Base-by-base conservation (phyloP, 495 filamentous ascomycete genomes). In the Endocarpon pusillum region DNA sequence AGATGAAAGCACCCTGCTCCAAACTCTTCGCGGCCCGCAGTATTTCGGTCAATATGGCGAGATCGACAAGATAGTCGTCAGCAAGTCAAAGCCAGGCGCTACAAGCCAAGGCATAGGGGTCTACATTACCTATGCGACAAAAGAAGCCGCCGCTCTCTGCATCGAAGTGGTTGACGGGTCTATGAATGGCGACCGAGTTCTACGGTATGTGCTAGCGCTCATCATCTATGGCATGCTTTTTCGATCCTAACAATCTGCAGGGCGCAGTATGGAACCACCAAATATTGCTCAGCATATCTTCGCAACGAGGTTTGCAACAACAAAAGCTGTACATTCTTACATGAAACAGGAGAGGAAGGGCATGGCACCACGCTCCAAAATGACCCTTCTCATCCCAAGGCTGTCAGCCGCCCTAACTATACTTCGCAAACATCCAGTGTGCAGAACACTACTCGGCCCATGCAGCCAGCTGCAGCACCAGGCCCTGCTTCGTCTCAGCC, bases 11-110 rank as follows among this genome's bases (percentile, higher is more conserved):
- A 59, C 59, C 39, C 66, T 97, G 6, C 63, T 94, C 34, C 73
- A 79, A 48, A 93, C 84, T 0, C 63, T 99, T 14, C 76, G 91
- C 31, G 81, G 82, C 27, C 66, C 68, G 29, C 75, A 92, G 41
- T 99, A 94, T 51, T 99, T 99, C 48, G 91, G 91, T 3, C 91
- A 96, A 49, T 99, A 99, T 51, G 91, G 91, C 42, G 87, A 89
- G 48, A 99, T 99, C 42, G 73, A 89, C 43, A 99, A 99, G 49
- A 96, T 99, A 24, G 92, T 94, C 28, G 92, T 99, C 36, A 94
- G 86, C 61, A 96, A 94, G 51, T 74, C 85, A 1, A 87, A 86
- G 52, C 70, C 73, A 8, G 67, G 73, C 10, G 71, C 78, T 40
- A 72, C 74, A 16, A 66, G 68, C 34, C 78, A 83, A 40, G 83